A percentile compares a stretch with the other conserved stretches of the same genome.
These are phyloP conservation scores for Pelargonium fulgidum DNA, from an alignment of 441 rosid species.

Conservation along the genomic window DNA sequence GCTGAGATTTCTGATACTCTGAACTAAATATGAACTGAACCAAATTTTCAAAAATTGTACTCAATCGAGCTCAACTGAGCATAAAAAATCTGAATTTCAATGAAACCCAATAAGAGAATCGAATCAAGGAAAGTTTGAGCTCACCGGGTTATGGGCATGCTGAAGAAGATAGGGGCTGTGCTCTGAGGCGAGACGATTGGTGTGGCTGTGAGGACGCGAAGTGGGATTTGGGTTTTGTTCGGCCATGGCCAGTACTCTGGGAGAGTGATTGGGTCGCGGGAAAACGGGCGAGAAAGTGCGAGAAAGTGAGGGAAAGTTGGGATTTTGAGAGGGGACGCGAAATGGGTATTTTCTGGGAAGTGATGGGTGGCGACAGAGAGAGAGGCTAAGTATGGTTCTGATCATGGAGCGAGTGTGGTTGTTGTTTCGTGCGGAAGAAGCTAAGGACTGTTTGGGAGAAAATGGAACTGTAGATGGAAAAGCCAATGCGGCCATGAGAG, in stretches of 20 bases:
- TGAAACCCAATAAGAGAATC: background rate
- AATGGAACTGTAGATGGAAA: background rate
- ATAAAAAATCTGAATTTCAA: background rate
- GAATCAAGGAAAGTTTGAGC: background rate
- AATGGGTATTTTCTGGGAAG: constrained; percentile 21
- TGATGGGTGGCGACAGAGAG: constrained; percentile 16
- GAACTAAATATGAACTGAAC: background rate
- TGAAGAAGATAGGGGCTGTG: constrained; percentile 95
- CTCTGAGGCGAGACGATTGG: constrained; percentile 79
- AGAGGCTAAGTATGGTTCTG: constrained; percentile 20
- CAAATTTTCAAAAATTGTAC: background rate
- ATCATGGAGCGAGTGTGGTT: background rate
- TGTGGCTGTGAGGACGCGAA: constrained; percentile 37
- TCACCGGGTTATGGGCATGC: constrained; percentile 70
- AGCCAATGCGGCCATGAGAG: background rate
- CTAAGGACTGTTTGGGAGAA: background rate
- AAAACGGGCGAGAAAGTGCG: constrained; percentile 27
- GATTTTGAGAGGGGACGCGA: constrained; percentile 11
- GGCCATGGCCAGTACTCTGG: constrained; percentile 54
- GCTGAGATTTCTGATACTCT: too few species aligned
- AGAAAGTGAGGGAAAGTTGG: constrained; percentile 14
- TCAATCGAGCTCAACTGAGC: background rate
- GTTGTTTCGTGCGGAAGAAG: background rate
- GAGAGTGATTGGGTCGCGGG: constrained; percentile 36
- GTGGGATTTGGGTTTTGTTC: constrained; percentile 34